Evolutionary conservation across 2,329 filamentous ascomycete genomes (phyloP).

Genomic region (Ramularia collo-cygni): DNA sequence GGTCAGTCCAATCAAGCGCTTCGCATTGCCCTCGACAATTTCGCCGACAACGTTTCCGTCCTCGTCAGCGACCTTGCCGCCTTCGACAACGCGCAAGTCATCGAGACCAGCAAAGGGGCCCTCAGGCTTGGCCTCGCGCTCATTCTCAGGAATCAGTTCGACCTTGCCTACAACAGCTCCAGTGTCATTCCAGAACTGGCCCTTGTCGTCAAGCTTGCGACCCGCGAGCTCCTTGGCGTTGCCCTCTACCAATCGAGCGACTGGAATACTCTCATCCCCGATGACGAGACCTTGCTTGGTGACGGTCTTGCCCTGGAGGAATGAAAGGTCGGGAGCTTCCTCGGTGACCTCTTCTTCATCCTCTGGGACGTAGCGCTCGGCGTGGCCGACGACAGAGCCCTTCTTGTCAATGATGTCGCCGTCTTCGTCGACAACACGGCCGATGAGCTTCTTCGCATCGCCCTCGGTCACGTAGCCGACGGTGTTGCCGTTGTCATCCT

Average conservation of each 20-base stretch:
- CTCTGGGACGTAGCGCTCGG: conserved; percentile 54
- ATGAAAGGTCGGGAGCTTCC: conserved; percentile 38
- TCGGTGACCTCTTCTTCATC: conserved; percentile 51
- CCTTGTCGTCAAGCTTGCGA: conserved; percentile 64
- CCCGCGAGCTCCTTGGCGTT: conserved; percentile 57
- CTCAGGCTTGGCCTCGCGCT: conserved; percentile 48
- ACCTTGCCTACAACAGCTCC: conserved; percentile 63
- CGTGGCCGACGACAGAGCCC: conserved; percentile 46
- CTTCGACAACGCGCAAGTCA: conserved; percentile 42
- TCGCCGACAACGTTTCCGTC: conserved; percentile 46
- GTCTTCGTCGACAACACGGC: conserved; percentile 45
- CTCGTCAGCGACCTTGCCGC: conserved; percentile 44
- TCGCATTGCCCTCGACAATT: conserved; percentile 49
- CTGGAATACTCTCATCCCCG: conserved; percentile 43
- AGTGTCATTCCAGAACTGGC: conserved; percentile 65
- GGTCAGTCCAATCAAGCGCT: conserved; percentile 62
- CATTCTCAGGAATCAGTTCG: conserved; percentile 61
- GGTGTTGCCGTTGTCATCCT: conserved; percentile 45
- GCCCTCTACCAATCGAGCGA: conserved; percentile 62
- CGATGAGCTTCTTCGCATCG: conserved; percentile 46
- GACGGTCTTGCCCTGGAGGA: conserved; percentile 40
- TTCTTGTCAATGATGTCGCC: conserved; percentile 49
- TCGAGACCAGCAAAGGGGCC: conserved; percentile 46
- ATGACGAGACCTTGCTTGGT: conserved; percentile 48
- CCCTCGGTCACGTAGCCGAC: conserved; percentile 45